Percentiles rank a stretch among this genome's conserved stretches.
Evolutionary conservation across 257 asterid species (phyloP).

Genomic region (Solanum corneliomulleri): DNA sequence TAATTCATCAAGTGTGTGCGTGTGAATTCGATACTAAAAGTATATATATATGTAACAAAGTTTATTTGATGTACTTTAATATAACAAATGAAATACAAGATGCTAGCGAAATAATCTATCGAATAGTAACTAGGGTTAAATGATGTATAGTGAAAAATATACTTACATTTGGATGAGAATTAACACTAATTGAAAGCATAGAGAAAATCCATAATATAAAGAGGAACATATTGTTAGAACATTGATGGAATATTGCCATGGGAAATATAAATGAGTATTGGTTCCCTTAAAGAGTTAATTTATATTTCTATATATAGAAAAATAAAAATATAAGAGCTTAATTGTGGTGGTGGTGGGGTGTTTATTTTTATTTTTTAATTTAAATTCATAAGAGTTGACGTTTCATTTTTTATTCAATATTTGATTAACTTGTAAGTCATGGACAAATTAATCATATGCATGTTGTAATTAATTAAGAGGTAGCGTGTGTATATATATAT

Average conservation of each 20-base stretch:
- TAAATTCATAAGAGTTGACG: too few species aligned
- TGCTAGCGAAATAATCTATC: neutral
- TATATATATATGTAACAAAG: too few species aligned
- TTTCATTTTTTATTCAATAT: neutral
- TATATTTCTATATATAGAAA: too few species aligned
- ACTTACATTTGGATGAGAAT: neutral
- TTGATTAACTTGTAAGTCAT: neutral
- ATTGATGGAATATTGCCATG: neutral
- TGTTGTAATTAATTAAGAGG: neutral
- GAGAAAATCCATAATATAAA: neutral
- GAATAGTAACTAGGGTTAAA: neutral
- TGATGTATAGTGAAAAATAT: neutral
- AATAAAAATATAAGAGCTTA: neutral
- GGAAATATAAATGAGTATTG: neutral
- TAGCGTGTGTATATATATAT: neutral
- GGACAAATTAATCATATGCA: neutral
- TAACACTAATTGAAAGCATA: neutral
- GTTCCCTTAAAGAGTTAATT: neutral
- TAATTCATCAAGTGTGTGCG: too few species aligned
- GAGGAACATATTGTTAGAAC: neutral
- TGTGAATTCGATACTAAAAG: too few species aligned
- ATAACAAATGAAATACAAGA: neutral
- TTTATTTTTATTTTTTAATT: too few species aligned
- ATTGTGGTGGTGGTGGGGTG: too few species aligned
- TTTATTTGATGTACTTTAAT: too few species aligned